Percentiles rank a stretch among this genome's conserved stretches.
These are phyloP conservation scores for Phylloporus sp. DNA, from an alignment of 768 basidiomycete genomes.

Conservation along the genomic window DNA sequence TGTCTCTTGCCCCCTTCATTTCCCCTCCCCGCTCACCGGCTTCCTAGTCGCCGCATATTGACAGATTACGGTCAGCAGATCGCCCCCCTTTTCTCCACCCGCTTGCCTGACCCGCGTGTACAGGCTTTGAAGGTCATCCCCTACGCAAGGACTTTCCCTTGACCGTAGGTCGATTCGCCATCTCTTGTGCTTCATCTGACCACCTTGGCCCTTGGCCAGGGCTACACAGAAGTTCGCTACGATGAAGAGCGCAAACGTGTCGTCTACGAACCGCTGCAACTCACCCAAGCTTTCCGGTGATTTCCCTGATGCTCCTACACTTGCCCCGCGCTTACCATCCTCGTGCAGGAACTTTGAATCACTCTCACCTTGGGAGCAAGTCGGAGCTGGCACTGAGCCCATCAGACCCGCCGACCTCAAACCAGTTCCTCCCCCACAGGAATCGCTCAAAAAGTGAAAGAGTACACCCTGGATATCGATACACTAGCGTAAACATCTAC, in stretches of 20 bases:
- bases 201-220: slow-evolving; percentile 50
- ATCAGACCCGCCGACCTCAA: slow-evolving; percentile 68
- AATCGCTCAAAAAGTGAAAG: slow-evolving; percentile 73
- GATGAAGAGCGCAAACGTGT: slow-evolving; percentile 97
- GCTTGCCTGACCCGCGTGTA: not conserved
- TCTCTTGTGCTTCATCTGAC: too few species aligned
- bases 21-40: slow-evolving; percentile 13
- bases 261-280: slow-evolving; percentile 94
- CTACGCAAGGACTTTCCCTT: slow-evolving; percentile 97
- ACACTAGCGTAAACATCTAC: slow-evolving; percentile 6
- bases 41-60: slow-evolving; percentile 80
- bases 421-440: slow-evolving; percentile 69
- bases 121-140: slow-evolving; percentile 96
- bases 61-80: slow-evolving; percentile 83
- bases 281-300: slow-evolving; percentile 97
- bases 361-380: slow-evolving; percentile 92
- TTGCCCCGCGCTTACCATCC: slow-evolving; percentile 1
- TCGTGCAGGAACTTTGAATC: slow-evolving; percentile 83
- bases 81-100: not conserved
- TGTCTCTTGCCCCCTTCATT: slow-evolving; percentile 29
- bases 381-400: slow-evolving; percentile 59
- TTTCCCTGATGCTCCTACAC: too few species aligned
- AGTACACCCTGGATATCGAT: slow-evolving; percentile 7
- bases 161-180: slow-evolving; percentile 52
- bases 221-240: slow-evolving; percentile 97